phyloP scores from a whole-genome alignment of 2,329 filamentous ascomycete species.

The Fusarium staphyleae region DNA sequence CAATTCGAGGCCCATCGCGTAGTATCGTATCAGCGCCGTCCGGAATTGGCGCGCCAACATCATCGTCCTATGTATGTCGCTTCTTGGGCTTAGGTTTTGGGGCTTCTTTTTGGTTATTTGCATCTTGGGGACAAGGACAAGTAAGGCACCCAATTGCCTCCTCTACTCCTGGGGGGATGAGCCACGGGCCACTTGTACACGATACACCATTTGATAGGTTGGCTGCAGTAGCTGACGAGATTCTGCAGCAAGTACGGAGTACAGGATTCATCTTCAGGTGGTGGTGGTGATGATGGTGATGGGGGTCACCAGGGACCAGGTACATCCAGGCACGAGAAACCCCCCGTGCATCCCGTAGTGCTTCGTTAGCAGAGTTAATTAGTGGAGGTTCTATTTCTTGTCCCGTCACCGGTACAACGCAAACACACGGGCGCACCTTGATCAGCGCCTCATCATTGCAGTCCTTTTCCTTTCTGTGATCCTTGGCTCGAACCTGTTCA shows the following conservation, averaged over 20 bases:
- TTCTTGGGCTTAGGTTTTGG: conserved; percentile 12
- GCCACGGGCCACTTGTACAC: neutral
- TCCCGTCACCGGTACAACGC: conserved; percentile 5
- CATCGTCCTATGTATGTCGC: conserved; percentile 6
- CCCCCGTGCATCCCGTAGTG: conserved; percentile 4
- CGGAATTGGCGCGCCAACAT: conserved; percentile 31
- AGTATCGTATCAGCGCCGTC: conserved; percentile 7
- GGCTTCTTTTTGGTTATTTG: conserved; percentile 2
- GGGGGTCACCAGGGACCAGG: conserved; percentile 14
- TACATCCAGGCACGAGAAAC: neutral
- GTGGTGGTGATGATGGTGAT: conserved; percentile 31
- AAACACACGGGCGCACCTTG: conserved; percentile 19
- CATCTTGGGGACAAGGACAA: neutral
- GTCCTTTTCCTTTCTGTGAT: neutral
- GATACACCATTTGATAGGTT: neutral
- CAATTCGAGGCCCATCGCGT: conserved; percentile 9
- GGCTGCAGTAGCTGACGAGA: conserved; percentile 1
- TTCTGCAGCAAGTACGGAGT: conserved; percentile 8
- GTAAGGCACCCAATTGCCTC: no score
- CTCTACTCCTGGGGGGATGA: neutral
- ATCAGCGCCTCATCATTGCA: conserved; percentile 10
- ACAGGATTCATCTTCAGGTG: conserved; percentile 34
- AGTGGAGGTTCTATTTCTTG: no score
- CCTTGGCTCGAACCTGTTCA: conserved; percentile 17
- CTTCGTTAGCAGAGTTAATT: neutral